These are phyloP conservation scores for Thermothelomyces thermophilus DNA, from an alignment of 2,329 filamentous ascomycete genomes.

Conservation along the genomic window DNA sequence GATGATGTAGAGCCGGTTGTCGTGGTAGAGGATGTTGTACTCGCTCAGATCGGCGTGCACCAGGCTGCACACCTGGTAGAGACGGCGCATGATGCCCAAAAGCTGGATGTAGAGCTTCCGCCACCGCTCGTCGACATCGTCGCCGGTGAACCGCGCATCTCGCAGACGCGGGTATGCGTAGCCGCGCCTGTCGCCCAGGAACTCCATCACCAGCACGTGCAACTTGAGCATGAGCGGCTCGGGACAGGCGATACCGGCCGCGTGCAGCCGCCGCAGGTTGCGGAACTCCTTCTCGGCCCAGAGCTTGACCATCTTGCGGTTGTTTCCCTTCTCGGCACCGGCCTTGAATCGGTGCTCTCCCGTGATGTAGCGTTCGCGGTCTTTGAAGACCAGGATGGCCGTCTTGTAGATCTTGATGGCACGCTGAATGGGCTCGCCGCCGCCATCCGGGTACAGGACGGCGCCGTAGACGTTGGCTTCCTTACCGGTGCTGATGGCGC, in stretches of 20 bases:
- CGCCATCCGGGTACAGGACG: constrained; percentile 53
- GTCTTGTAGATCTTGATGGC: constrained; percentile 99
- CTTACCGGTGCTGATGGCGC: constrained; percentile 92
- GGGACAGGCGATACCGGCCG: constrained; percentile 81
- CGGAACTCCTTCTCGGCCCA: constrained; percentile 99
- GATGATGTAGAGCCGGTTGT: constrained; percentile 80
- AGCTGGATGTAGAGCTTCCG: constrained; percentile 72
- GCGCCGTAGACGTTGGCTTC: constrained; percentile 98
- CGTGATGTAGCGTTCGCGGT: constrained; percentile 89
- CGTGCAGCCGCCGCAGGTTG: constrained; percentile 78
- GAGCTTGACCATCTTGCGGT: constrained; percentile 93
- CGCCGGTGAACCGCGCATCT: constrained; percentile 68
- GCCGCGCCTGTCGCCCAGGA: constrained; percentile 81
- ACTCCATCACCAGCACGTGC: constrained; percentile 94
- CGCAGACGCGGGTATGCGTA: constrained; percentile 83
- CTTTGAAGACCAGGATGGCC: constrained; percentile 94
- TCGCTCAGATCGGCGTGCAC: constrained; percentile 97
- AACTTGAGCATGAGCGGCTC: constrained; percentile 83
- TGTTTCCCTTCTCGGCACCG: constrained; percentile 91
- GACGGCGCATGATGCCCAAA: constrained; percentile 78
- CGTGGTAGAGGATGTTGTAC: constrained; percentile 93
- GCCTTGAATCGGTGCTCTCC: constrained; percentile 88
- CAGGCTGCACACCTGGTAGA: constrained; percentile 87
- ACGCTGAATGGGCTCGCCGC: constrained; percentile 56
- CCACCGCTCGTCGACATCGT: constrained; percentile 68